Evolutionary conservation across 2,329 filamentous ascomycete genomes (phyloP).

Genomic region (Pyricularia sp.): DNA sequence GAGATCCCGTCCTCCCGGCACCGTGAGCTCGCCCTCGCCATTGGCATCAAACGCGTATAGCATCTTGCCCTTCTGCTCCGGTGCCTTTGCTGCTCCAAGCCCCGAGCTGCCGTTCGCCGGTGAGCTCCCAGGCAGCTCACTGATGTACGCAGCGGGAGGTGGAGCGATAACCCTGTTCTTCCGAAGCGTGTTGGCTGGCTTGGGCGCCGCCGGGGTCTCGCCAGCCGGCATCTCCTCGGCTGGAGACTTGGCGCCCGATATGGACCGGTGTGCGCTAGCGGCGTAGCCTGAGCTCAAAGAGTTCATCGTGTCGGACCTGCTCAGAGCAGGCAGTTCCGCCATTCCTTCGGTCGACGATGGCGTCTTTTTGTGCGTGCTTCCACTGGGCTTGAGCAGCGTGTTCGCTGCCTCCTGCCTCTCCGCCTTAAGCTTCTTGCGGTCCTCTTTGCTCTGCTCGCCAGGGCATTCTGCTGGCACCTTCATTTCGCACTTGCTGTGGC

Average conservation of each 20-base stretch:
- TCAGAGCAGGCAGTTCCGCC: constrained; percentile 59
- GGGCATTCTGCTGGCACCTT: constrained; percentile 95
- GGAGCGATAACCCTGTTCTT: constrained; percentile 78
- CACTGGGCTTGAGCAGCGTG: constrained; percentile 38
- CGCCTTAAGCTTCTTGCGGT: constrained; percentile 86
- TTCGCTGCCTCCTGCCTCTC: constrained; percentile 76
- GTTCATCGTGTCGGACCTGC: constrained; percentile 78
- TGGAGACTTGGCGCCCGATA: constrained; percentile 51
- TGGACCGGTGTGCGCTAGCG: constrained; percentile 65
- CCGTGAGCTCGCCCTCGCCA: constrained; percentile 71
- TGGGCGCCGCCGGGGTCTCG: constrained; percentile 28
- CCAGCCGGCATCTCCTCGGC: constrained; percentile 37
- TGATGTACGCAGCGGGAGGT: constrained; percentile 73
- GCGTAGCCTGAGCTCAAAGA: constrained; percentile 85
- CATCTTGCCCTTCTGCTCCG: constrained; percentile 74
- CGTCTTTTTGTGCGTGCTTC: not conserved
- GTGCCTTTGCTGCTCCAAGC: constrained; percentile 15
- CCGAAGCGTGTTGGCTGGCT: constrained; percentile 23
- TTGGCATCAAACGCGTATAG: constrained; percentile 76
- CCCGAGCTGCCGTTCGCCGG: constrained; percentile 27
- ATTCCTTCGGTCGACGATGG: constrained; percentile 33
- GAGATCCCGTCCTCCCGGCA: constrained; percentile 72
- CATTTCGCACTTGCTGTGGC: constrained; percentile 98
- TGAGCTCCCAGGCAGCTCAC: constrained; percentile 48
- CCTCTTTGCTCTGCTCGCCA: constrained; percentile 87